phyloP scores from a whole-genome alignment of 306 rosid species.

The Vigna hirtella region DNA sequence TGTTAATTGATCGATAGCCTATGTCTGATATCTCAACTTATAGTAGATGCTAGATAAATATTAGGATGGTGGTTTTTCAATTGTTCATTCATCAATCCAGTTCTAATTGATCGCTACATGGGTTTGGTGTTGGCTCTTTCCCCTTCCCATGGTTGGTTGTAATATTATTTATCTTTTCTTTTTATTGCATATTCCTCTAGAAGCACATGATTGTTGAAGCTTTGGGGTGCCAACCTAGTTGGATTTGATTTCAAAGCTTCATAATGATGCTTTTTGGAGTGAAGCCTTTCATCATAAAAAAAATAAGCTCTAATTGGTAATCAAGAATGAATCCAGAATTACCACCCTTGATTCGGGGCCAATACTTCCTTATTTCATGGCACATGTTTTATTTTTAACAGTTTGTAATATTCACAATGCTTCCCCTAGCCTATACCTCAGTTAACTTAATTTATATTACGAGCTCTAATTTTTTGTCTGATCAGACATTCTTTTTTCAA shows the following conservation, averaged over 20 bases:
- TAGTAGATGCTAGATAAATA: background rate
- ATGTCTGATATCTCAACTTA: conserved; percentile 1
- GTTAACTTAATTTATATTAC: background rate
- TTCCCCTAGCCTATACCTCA: background rate
- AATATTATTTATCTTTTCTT: no score
- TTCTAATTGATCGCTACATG: no score
- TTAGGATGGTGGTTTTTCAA: background rate
- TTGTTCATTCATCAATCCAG: background rate
- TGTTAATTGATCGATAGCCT: conserved; percentile 9
- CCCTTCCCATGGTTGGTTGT: no score
- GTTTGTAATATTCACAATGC: background rate
- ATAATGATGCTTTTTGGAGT: no score
- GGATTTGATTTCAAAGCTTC: no score
- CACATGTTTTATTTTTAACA: background rate
- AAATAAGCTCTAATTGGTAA: background rate
- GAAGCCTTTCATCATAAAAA: no score
- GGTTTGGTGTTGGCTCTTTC: no score
- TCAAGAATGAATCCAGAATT: background rate
- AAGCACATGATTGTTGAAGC: no score
- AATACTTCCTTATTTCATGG: background rate
- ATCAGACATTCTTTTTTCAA: background rate
- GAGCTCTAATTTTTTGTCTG: background rate
- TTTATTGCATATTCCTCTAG: no score
- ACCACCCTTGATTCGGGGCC: background rate
- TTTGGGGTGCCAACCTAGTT: no score